Conservation (phyloP, 164 flowering plant genomes). For the Annona cherimola region DNA sequence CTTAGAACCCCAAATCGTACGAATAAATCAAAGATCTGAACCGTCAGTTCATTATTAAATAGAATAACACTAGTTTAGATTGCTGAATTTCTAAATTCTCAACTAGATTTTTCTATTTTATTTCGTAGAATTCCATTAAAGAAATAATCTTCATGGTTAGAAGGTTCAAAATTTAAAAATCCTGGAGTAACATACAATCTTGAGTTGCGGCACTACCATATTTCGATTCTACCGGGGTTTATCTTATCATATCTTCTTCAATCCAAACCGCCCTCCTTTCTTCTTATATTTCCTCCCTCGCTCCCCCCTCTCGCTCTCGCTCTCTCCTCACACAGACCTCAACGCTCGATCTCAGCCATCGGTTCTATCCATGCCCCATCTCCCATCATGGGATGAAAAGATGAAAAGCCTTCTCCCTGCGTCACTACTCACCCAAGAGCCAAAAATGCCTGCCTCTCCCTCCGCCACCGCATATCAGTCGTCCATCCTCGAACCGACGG, state of each 20-base stretch:
- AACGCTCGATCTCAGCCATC: conserved; percentile 17
- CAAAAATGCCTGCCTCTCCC: conserved; percentile 29
- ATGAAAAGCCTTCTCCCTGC: background rate
- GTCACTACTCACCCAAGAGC: conserved; percentile 45
- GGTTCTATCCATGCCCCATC: conserved; percentile 18
- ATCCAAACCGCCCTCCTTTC: background rate
- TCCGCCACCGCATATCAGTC: background rate
- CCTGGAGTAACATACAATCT: background rate
- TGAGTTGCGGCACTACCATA: background rate
- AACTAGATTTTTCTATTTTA: no score
- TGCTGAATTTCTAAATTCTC: no score
- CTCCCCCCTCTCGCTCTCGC: conserved; percentile 9
- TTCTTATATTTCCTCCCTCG: background rate
- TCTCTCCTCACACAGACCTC: conserved; percentile 1
- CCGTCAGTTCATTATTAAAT: background rate
- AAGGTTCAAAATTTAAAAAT: background rate
- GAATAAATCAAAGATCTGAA: background rate
- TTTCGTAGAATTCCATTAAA: no score
- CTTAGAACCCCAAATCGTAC: background rate
- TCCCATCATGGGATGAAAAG: background rate
- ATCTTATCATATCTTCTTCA: background rate
- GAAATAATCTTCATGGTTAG: no score
- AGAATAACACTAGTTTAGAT: no score
- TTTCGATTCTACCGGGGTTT: background rate
- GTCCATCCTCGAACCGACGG: background rate